Evolutionary conservation across 305 asterid genomes (phyloP).

Genomic region (Plantago coronopus): DNA sequence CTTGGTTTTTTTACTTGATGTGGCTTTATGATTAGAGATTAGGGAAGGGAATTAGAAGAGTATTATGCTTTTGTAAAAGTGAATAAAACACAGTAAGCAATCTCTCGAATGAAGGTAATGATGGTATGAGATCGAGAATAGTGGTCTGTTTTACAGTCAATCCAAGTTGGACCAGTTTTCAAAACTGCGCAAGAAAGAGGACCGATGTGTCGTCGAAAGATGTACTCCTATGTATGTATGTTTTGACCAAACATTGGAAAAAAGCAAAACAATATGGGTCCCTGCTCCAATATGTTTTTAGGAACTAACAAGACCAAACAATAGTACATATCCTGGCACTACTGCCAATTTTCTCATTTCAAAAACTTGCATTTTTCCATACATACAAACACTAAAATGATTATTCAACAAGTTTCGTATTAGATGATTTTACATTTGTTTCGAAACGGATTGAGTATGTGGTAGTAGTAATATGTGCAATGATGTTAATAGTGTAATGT

Average conservation of each 20-base stretch:
- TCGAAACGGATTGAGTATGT: too few species aligned
- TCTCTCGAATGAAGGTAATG: slow-evolving; percentile 13
- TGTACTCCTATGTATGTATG: slow-evolving; percentile 16
- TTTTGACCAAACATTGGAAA: slow-evolving; percentile 25
- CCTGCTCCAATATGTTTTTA: slow-evolving; percentile 10
- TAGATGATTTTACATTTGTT: too few species aligned
- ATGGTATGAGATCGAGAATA: slow-evolving; percentile 8
- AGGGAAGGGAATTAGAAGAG: too few species aligned
- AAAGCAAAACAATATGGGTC: neutral
- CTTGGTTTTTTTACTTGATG: too few species aligned
- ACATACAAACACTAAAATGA: too few species aligned
- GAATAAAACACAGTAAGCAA: neutral
- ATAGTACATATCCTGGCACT: neutral
- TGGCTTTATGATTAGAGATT: too few species aligned
- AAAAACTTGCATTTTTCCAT: too few species aligned
- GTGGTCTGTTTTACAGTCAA: slow-evolving; percentile 1
- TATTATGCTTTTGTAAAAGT: too few species aligned
- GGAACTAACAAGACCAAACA: neutral
- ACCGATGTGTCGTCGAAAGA: slow-evolving; percentile 26
- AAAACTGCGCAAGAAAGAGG: slow-evolving; percentile 31
- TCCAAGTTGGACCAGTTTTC: slow-evolving; percentile 30
- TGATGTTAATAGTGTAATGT: too few species aligned
- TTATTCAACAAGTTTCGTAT: too few species aligned
- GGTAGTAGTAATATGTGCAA: too few species aligned
- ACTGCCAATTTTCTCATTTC: neutral